Conservation (phyloP, 2,329 filamentous ascomycete species). For the Tympanopsis confertula region DNA sequence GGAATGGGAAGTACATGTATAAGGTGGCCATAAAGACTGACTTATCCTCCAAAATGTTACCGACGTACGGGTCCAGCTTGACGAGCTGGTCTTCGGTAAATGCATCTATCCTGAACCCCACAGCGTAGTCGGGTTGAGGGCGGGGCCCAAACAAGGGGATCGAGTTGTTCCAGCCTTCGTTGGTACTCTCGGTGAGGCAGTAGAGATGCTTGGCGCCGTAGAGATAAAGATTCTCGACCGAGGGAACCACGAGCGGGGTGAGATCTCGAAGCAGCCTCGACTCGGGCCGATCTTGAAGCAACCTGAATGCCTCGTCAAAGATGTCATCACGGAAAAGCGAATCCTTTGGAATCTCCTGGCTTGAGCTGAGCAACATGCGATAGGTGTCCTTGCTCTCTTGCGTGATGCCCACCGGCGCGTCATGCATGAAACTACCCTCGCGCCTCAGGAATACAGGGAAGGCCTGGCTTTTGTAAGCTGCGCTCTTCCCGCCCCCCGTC, state of each 20-base stretch:
- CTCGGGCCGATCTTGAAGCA: slow-evolving; percentile 19
- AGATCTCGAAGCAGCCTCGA: slow-evolving; percentile 24
- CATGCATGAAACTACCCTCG: slow-evolving; percentile 26
- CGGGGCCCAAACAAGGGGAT: slow-evolving; percentile 19
- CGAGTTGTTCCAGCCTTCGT: slow-evolving; percentile 27
- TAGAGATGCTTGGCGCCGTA: slow-evolving; percentile 15
- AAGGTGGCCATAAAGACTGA: slow-evolving; percentile 31
- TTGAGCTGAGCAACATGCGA: slow-evolving; percentile 14
- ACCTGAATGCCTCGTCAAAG: slow-evolving; percentile 20
- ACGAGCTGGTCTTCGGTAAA: slow-evolving; percentile 28
- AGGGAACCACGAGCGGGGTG: slow-evolving; percentile 23
- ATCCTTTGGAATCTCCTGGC: slow-evolving; percentile 16
- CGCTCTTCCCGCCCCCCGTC: too few relatives aligned
- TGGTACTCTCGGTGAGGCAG: slow-evolving; percentile 23
- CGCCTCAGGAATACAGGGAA: too few relatives aligned
- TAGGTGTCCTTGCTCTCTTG: slow-evolving; percentile 16
- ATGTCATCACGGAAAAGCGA: slow-evolving; percentile 24
- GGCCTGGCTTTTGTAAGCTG: too few relatives aligned
- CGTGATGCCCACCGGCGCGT: slow-evolving; percentile 16
- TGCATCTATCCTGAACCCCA: slow-evolving; percentile 24
- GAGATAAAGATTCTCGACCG: slow-evolving; percentile 19
- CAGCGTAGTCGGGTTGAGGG: slow-evolving; percentile 30
- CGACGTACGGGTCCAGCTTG: slow-evolving; percentile 25
- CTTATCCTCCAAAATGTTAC: slow-evolving; percentile 16
- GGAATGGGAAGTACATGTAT: slow-evolving; percentile 35